These are phyloP conservation scores for Chaetomium sp. DNA, from an alignment of 2,329 filamentous ascomycete genomes.

Conservation along the genomic window DNA sequence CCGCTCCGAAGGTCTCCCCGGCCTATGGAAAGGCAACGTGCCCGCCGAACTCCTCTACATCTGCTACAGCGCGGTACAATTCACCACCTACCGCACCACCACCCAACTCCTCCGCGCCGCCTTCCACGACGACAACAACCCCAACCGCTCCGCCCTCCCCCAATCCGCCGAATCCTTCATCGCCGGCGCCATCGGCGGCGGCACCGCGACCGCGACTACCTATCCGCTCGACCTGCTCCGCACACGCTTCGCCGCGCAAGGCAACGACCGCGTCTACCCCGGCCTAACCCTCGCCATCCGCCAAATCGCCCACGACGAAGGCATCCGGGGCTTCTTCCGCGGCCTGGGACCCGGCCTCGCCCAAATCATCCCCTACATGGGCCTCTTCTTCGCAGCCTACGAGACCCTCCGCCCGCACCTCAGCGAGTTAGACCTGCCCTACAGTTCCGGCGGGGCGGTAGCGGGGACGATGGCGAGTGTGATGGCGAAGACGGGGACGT, in stretches of 20 bases:
- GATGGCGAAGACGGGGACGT: constrained; percentile 80
- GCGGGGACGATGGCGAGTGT: constrained; percentile 77
- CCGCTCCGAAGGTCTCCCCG: constrained; percentile 72
- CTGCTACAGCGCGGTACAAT: constrained; percentile 82
- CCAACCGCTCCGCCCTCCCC: constrained; percentile 41
- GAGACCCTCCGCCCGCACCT: constrained; percentile 64
- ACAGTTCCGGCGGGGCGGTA: constrained; percentile 74
- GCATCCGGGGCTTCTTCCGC: constrained; percentile 74
- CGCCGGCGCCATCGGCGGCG: constrained; percentile 76
- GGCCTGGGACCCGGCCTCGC: constrained; percentile 73
- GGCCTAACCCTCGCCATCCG: constrained; percentile 62
- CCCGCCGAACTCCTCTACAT: constrained; percentile 93
- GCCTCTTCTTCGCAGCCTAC: constrained; percentile 87
- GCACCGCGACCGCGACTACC: constrained; percentile 71
- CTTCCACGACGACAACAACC: constrained; percentile 24
- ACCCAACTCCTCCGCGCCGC: constrained; percentile 57
- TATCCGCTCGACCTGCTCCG: constrained; percentile 91
- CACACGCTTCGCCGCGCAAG: constrained; percentile 95
- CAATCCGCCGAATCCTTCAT: constrained; percentile 71
- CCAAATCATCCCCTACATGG: constrained; percentile 96
- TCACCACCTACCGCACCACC: constrained; percentile 75
- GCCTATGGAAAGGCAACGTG: constrained; percentile 96
- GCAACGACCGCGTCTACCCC: constrained; percentile 68
- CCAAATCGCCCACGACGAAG: constrained; percentile 72
- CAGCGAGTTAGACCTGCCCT: constrained; percentile 49